These are phyloP conservation scores for Reticulascus tulasneorum DNA, from an alignment of 2,329 filamentous ascomycete genomes.

Conservation along the genomic window DNA sequence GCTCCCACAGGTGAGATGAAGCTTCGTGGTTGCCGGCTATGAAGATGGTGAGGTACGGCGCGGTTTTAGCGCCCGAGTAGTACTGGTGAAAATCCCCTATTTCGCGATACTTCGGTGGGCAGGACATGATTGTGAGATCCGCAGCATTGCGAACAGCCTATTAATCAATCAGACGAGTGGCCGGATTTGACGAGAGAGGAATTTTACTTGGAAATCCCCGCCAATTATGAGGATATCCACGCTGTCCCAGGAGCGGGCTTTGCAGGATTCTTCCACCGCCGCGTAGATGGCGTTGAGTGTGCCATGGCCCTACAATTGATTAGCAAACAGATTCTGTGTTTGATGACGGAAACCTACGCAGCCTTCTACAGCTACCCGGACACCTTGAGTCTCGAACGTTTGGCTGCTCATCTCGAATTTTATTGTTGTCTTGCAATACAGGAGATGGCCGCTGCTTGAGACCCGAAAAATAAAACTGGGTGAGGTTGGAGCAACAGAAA, in stretches of 20 bases:
- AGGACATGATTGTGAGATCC: conserved; percentile 85
- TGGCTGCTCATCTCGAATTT: conserved; percentile 27
- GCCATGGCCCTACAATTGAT: conserved; percentile 71
- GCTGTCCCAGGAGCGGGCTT: conserved; percentile 69
- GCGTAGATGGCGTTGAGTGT: conserved; percentile 88
- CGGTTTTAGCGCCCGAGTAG: conserved; percentile 72
- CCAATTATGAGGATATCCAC: conserved; percentile 92
- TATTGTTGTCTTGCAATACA: no score
- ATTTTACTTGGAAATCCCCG: conserved; percentile 80
- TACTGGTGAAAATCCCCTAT: conserved; percentile 94
- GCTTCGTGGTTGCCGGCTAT: conserved; percentile 96
- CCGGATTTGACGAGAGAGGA: neutral
- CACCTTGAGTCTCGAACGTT: conserved; percentile 36
- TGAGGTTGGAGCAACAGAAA: no score
- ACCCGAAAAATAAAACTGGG: no score
- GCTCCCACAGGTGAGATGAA: conserved; percentile 81
- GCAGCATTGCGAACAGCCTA: conserved; percentile 83
- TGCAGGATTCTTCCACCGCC: conserved; percentile 65
- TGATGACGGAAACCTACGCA: conserved; percentile 57
- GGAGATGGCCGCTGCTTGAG: no score
- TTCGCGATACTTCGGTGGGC: conserved; percentile 79
- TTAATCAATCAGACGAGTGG: neutral
- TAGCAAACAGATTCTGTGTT: neutral
- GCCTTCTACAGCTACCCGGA: conserved; percentile 81
- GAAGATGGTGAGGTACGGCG: conserved; percentile 89